A percentile compares a stretch with the other conserved stretches of the same genome.
Evolutionary conservation across 2,329 filamentous ascomycete species (phyloP).

Genomic region (Dryadomyces quercivorus): DNA sequence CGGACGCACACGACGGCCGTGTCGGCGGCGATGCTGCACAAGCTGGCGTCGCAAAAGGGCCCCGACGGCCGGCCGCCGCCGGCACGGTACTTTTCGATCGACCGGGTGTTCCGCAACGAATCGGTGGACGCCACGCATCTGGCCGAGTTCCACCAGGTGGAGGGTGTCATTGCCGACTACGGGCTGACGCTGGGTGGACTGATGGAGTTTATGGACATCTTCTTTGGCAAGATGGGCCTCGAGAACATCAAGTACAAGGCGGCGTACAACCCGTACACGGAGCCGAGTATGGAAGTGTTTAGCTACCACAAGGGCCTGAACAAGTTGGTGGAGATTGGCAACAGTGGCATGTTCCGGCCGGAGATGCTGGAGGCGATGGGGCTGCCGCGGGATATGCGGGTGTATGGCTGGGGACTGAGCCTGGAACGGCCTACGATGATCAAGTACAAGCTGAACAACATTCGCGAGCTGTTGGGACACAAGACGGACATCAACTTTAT

Average conservation of each 20-base stretch:
- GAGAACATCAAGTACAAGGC: conserved; percentile 82
- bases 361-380: conserved; percentile 97
- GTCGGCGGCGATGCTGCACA: conserved; percentile 81
- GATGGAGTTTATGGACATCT: conserved; percentile 46
- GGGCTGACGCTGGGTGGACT: conserved; percentile 82
- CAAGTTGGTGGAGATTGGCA: conserved; percentile 95
- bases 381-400: conserved; percentile 68
- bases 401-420: conserved; percentile 88
- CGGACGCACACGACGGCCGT: conserved; percentile 94
- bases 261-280: conserved; percentile 85
- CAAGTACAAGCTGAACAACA: conserved; percentile 82
- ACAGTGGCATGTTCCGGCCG: conserved; percentile 96
- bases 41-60: conserved; percentile 64
- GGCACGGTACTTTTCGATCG: conserved; percentile 96
- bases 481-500: conserved; percentile 93
- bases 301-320: conserved; percentile 79
- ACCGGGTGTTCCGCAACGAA: conserved; percentile 96
- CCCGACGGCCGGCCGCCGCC: conserved; percentile 52
- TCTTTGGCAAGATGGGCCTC: conserved; percentile 95
- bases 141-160: conserved; percentile 96
- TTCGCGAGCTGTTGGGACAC: conserved; percentile 83
- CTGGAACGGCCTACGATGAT: conserved; percentile 97
- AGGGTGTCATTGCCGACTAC: conserved; percentile 97
- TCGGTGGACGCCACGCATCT: conserved; percentile 94
- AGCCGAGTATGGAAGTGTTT: conserved; percentile 97